These are phyloP conservation scores for Taphrina populina DNA, from an alignment of 1,139 yeast species.

Conservation along the genomic window DNA sequence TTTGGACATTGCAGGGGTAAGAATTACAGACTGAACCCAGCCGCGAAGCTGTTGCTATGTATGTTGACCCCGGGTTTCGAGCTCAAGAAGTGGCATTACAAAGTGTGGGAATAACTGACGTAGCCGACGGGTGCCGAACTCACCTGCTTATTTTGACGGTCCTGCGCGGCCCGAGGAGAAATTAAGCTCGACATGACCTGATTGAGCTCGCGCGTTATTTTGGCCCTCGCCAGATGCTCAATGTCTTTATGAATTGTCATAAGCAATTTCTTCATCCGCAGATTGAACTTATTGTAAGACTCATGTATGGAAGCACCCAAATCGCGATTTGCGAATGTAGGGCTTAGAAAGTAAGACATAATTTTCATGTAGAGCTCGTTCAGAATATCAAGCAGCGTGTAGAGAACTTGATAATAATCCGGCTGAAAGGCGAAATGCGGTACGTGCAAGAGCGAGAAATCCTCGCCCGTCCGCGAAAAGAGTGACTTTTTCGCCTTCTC, in stretches of 20 bases:
- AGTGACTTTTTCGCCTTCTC: slow-evolving; percentile 7
- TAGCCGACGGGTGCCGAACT: slow-evolving; percentile 3
- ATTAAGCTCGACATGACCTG: slow-evolving; percentile 15
- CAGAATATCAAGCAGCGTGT: slow-evolving; percentile 6
- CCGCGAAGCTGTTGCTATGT: too few species aligned
- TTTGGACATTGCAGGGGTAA: slow-evolving; percentile 14
- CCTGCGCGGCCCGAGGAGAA: slow-evolving; percentile 1
- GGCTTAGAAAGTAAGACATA: neutral
- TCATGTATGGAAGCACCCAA: neutral
- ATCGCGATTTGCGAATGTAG: neutral
- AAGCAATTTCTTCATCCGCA: slow-evolving; percentile 1
- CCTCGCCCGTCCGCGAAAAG: slow-evolving; percentile 7
- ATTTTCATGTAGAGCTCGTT: slow-evolving; percentile 1
- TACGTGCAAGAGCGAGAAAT: slow-evolving; percentile 6
- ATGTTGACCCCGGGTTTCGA: too few species aligned
- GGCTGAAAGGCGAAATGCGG: slow-evolving; percentile 12
- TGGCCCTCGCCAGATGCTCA: slow-evolving; percentile 19
- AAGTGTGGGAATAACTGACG: too few species aligned
- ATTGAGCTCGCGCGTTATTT: slow-evolving; percentile 21
- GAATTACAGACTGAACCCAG: too few species aligned
- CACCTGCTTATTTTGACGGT: slow-evolving; percentile 1
- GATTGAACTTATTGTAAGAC: slow-evolving; percentile 6
- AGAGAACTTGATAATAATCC: slow-evolving; percentile 5
- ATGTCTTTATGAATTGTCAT: slow-evolving; percentile 14
- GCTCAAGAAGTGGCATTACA: too few species aligned